Conservation (phyloP, 768 basidiomycete genomes). For the Phlebiopsis gigantea region DNA sequence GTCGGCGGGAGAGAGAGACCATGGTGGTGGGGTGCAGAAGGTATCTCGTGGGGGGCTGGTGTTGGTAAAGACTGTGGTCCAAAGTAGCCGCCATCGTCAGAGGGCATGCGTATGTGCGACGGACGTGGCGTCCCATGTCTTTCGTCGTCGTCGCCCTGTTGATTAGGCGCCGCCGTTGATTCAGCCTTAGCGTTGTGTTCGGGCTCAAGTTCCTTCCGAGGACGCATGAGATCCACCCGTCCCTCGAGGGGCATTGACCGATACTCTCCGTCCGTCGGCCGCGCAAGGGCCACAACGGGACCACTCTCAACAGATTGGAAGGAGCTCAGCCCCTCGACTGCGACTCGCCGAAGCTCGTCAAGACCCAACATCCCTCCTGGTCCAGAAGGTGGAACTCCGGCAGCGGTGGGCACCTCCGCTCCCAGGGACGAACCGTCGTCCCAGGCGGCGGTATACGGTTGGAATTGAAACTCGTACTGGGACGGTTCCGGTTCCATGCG, state of each 20-base stretch:
- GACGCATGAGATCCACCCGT: slow-evolving; percentile 82
- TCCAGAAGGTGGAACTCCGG: slow-evolving; percentile 11
- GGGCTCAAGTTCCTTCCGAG: slow-evolving; percentile 22
- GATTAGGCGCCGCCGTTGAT: neutral
- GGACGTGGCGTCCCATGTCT: slow-evolving; percentile 17
- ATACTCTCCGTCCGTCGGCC: slow-evolving; percentile 63
- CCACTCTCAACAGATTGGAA: slow-evolving; percentile 1
- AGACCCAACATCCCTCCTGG: slow-evolving; percentile 43
- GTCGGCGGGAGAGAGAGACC: slow-evolving; percentile 23
- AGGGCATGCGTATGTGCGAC: slow-evolving; percentile 18
- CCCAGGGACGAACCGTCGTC: slow-evolving; percentile 43
- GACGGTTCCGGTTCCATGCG: slow-evolving; percentile 49
- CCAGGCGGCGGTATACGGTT: slow-evolving; percentile 74
- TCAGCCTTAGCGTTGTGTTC: neutral
- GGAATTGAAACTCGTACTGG: slow-evolving; percentile 51
- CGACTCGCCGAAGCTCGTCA: slow-evolving; percentile 58
- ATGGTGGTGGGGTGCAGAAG: slow-evolving; percentile 52
- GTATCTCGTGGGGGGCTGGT: slow-evolving; percentile 56
- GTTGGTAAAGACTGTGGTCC: slow-evolving; percentile 54
- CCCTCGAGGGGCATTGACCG: slow-evolving; percentile 80
- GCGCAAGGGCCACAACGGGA: slow-evolving; percentile 4
- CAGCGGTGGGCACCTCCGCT: slow-evolving; percentile 17
- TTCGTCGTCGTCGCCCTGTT: neutral
- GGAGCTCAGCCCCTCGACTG: slow-evolving; percentile 48
- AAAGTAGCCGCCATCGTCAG: slow-evolving; percentile 17